phyloP scores from a whole-genome alignment of 352 stramenopile genomes.

The Globisporangium sylvaticum region DNA sequence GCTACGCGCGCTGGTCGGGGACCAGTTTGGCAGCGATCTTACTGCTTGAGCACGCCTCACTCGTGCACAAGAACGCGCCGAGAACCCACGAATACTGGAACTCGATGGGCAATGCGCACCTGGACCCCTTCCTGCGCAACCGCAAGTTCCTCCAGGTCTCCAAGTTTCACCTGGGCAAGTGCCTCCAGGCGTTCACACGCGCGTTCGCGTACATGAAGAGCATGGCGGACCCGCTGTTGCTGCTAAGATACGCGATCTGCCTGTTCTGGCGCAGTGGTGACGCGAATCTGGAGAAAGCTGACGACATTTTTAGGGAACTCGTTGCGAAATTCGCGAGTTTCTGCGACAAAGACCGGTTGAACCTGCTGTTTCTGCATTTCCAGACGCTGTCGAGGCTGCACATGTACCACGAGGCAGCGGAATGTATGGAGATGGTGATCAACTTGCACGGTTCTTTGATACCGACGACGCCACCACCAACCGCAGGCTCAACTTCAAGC shows the following conservation, averaged over 20 bases:
- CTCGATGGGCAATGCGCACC: conserved; percentile 53
- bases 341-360: conserved; percentile 53
- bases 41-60: conserved; percentile 49
- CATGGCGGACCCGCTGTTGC: conserved; percentile 49
- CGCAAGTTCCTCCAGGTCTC: conserved; percentile 58
- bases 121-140: conserved; percentile 58
- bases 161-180: conserved; percentile 47
- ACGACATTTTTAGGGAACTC: conserved; percentile 55
- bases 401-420: conserved; percentile 46
- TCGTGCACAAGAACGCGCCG: conserved; percentile 36
- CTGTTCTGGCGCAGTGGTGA: conserved; percentile 55
- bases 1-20: conserved; percentile 47
- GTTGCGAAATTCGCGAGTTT: conserved; percentile 55
- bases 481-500: background rate
- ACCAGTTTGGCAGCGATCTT: conserved; percentile 53
- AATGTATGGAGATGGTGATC: conserved; percentile 46
- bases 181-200: conserved; percentile 49
- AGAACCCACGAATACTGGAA: conserved; percentile 66
- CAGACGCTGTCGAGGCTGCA: conserved; percentile 53
- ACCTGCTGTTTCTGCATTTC: conserved; percentile 59
- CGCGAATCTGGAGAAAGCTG: conserved; percentile 42
- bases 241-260: conserved; percentile 59
- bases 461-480: background rate
- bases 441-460: conserved; percentile 11
- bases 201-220: conserved; percentile 64